Conservation (phyloP, 2,329 filamentous ascomycete species). For the Magnaporthiopsis poae region DNA sequence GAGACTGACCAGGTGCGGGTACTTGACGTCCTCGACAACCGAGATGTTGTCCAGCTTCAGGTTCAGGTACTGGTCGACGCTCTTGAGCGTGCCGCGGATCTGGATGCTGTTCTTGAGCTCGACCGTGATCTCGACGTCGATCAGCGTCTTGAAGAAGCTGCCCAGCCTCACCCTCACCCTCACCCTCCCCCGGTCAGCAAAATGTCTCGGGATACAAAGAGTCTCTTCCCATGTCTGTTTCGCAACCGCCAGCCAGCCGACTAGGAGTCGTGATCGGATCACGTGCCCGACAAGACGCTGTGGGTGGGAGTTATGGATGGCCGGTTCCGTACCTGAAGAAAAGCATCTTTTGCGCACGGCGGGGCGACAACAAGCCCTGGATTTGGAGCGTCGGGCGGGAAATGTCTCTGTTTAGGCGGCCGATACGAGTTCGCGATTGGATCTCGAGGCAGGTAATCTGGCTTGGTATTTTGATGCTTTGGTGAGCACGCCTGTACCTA, state of each 20-base stretch:
- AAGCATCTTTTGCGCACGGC: slow-evolving; percentile 13
- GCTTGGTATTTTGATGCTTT: background rate
- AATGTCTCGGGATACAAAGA: background rate
- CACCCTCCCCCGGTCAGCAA: background rate
- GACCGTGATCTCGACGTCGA: slow-evolving; percentile 92
- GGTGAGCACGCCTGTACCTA: no score
- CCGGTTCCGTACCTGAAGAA: slow-evolving; percentile 18
- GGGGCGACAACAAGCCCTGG: background rate
- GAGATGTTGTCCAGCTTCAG: slow-evolving; percentile 96
- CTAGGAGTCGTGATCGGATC: background rate
- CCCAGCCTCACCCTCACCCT: background rate
- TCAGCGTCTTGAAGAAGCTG: slow-evolving; percentile 97
- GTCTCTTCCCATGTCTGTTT: background rate
- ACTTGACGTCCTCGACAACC: slow-evolving; percentile 86
- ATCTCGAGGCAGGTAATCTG: background rate
- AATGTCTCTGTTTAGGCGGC: background rate
- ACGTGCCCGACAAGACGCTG: background rate
- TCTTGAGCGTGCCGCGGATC: slow-evolving; percentile 89
- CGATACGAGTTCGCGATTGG: background rate
- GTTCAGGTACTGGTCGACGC: slow-evolving; percentile 95
- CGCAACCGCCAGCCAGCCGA: background rate
- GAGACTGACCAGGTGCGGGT: slow-evolving; percentile 69
- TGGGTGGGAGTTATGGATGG: background rate
- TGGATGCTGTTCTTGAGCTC: slow-evolving; percentile 99
- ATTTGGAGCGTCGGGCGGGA: background rate